Evolutionary conservation across 1,284 basidiomycete genomes (phyloP).

Genomic region (Cutaneotrichosporon sp.): DNA sequence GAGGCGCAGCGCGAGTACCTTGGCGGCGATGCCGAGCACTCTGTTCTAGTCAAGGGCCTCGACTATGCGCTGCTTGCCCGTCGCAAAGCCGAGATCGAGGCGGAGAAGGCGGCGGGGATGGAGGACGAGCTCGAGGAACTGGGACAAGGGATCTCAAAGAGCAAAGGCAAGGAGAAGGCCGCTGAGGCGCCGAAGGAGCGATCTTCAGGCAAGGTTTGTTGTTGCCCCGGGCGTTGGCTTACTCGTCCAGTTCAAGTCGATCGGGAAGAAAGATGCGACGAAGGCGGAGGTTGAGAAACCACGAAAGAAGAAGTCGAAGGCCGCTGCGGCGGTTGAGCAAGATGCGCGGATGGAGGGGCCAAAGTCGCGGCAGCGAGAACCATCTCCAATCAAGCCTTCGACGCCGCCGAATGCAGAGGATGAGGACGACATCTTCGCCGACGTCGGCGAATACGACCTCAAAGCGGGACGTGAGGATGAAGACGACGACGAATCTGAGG

Average conservation of each 20-base stretch:
- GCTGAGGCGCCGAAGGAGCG: neutral
- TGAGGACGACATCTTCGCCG: conserved; percentile 71
- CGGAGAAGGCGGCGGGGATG: conserved; percentile 57
- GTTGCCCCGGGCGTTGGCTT: conserved; percentile 4
- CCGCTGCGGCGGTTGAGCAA: too few species aligned
- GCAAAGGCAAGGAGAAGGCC: conserved; percentile 11
- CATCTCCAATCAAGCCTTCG: conserved; percentile 1
- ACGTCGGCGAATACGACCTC: conserved; percentile 72
- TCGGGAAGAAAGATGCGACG: conserved; percentile 32
- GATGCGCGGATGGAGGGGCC: too few species aligned
- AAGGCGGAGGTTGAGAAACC: conserved; percentile 16
- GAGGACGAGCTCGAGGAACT: conserved; percentile 67
- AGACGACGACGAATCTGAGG: conserved; percentile 25
- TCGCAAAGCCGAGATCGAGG: conserved; percentile 61
- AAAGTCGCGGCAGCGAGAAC: conserved; percentile 4
- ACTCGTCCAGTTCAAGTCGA: conserved; percentile 41
- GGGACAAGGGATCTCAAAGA: conserved; percentile 25
- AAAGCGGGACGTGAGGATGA: conserved; percentile 49
- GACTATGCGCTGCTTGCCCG: conserved; percentile 80
- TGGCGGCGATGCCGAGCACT: conserved; percentile 80
- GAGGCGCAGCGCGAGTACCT: conserved; percentile 73
- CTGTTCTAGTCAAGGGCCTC: conserved; percentile 80
- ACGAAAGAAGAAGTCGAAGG: conserved; percentile 21
- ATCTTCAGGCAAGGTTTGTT: conserved; percentile 23
- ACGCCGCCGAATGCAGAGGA: conserved; percentile 26